Evolutionary conservation across 768 basidiomycete genomes (phyloP), one percentile per base, ranked within the genome.

Genomic region (Suillus hirtellus): DNA sequence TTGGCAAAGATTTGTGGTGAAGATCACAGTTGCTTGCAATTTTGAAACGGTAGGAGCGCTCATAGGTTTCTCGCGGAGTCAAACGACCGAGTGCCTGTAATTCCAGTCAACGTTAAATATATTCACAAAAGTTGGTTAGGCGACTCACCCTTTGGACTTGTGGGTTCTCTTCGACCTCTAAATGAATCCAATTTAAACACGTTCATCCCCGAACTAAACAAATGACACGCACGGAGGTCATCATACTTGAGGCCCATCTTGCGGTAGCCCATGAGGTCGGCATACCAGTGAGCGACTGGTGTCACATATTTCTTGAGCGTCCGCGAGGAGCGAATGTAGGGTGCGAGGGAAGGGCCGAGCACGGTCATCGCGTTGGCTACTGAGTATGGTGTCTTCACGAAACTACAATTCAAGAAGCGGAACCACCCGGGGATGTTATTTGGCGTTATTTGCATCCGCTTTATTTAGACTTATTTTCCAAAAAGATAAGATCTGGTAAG

Each of bases 171-270:
- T 94, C 92, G 60, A 89, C 79, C 66, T 96, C 90, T 87, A 67
- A 62, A 52, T 34, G 31, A 31, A 43, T 54, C 12, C 11, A 47
- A 35, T 19, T 54, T 56, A 21, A 55, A 37, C 46, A n/a, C 2
- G 31, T 37, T 44, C 46, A 44, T 24, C 37, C 35, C 34, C 59
- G n/a, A 54, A 60, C 19, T 60, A 12, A 46, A 62, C 60, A 55
- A 62, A 62, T 68, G 59, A 66, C 60, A 85, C 93, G 76, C 69
- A 95, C 93, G 81, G 72, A 99, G 86, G 83, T 99, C 96, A 76
- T 99, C 96, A 75, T 97, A 96, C 72, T 84, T 87, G 78, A 98
- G 86, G 68, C 96, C 96, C 71, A 92, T 82, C 71, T 88, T 83
- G 69, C 96, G 86, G 83, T 95, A 92, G 46, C 96, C 95, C 44